phyloP scores from a whole-genome alignment of 202 grass and related monocot species.

The Panicum virgatum region DNA sequence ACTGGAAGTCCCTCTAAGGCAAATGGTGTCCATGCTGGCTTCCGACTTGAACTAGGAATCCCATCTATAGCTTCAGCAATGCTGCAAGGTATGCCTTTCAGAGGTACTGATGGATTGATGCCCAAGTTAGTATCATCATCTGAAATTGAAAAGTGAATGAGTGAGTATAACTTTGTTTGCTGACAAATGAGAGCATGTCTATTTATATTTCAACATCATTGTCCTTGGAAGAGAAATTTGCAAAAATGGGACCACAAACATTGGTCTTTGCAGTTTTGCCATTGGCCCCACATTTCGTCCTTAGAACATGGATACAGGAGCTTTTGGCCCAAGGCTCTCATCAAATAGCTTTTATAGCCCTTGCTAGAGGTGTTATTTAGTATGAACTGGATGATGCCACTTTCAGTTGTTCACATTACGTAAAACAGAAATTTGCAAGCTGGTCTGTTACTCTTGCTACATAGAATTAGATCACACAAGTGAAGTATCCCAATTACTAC shows the following conservation, averaged over 20 bases:
- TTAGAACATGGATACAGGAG: constrained; percentile 20
- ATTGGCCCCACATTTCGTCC: no score
- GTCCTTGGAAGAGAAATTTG: constrained; percentile 17
- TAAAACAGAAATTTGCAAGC: neutral
- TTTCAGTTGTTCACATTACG: neutral
- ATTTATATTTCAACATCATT: constrained; percentile 16
- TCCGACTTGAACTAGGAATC: constrained; percentile 61
- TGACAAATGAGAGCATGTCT: constrained; percentile 12
- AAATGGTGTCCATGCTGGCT: constrained; percentile 48
- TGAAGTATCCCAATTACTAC: neutral
- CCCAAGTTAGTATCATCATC: constrained; percentile 58
- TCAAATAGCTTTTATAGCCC: neutral
- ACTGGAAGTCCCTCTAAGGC: constrained; percentile 52
- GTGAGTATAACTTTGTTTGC: constrained; percentile 37
- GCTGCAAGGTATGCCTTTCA: constrained; percentile 66
- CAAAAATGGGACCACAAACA: no score
- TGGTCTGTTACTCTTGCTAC: neutral
- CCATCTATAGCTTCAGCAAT: constrained; percentile 53
- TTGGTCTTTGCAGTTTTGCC: no score
- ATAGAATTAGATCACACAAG: neutral
- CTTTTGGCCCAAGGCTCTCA: neutral
- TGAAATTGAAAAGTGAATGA: constrained; percentile 47
- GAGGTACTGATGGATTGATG: constrained; percentile 52
- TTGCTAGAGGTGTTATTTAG: neutral
- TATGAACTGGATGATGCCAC: neutral